Evolutionary conservation across 208 protist species (phyloP).

Genomic region (Acanthamoeba royreba): DNA sequence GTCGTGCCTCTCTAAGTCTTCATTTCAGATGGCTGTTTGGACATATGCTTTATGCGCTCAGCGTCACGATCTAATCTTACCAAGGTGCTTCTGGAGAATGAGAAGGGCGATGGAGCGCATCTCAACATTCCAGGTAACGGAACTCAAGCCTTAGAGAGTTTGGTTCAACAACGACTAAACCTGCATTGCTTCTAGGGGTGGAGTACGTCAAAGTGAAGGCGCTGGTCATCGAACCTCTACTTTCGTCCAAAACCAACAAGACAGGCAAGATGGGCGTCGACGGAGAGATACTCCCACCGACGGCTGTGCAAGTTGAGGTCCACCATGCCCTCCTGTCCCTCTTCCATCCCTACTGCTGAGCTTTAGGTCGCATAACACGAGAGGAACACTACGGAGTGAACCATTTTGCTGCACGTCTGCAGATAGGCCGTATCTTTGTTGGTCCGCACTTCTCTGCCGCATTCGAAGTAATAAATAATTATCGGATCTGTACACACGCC

Average conservation of each 20-base stretch:
- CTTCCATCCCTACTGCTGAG: slow-evolving; percentile 1
- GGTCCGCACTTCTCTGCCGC: too few relatives aligned
- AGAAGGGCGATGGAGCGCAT: background rate
- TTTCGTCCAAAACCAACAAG: background rate
- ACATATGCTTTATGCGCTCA: background rate
- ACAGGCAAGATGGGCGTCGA: slow-evolving; percentile 28
- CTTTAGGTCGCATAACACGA: background rate
- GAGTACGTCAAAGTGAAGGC: slow-evolving; percentile 2
- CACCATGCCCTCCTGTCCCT: background rate
- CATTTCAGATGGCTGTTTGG: background rate
- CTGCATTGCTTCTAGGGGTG: background rate
- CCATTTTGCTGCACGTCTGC: too few relatives aligned
- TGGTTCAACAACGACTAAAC: background rate
- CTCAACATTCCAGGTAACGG: background rate
- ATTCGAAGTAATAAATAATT: too few relatives aligned
- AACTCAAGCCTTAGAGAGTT: background rate
- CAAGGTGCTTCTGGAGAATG: background rate
- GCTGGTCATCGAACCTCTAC: background rate
- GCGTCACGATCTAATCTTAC: background rate
- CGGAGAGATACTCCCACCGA: background rate
- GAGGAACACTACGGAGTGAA: too few relatives aligned
- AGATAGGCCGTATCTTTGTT: too few relatives aligned
- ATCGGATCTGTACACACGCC: too few relatives aligned
- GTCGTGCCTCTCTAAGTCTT: background rate
- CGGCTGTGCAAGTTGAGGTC: background rate